These are phyloP conservation scores for Neoscytalidium dimidiatum DNA, from an alignment of 2,329 filamentous ascomycete genomes.

Conservation along the genomic window DNA sequence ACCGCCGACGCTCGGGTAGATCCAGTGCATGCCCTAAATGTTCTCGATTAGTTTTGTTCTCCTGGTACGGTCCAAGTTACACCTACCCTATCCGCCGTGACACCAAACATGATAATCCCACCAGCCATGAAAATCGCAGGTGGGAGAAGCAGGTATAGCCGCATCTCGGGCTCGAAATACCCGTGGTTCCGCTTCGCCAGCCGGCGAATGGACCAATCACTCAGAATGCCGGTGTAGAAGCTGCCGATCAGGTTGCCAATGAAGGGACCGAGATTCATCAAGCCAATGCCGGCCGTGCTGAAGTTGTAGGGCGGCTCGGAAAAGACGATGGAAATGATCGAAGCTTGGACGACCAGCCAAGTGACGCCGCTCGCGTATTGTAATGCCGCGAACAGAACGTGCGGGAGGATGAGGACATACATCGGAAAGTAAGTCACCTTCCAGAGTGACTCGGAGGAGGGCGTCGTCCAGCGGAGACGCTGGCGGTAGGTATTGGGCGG, in stretches of 20 bases:
- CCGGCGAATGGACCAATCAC: slow-evolving; percentile 28
- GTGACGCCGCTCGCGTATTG: background rate
- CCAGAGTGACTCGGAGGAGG: background rate
- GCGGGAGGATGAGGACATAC: background rate
- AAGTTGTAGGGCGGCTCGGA: slow-evolving; percentile 40
- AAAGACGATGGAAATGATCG: background rate
- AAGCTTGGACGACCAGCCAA: background rate
- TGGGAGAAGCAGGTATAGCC: slow-evolving; percentile 18
- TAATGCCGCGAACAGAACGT: background rate
- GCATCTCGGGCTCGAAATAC: slow-evolving; percentile 29
- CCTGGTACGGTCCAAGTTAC: background rate
- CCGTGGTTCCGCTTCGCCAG: slow-evolving; percentile 26
- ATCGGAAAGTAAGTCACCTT: background rate
- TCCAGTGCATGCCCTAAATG: background rate
- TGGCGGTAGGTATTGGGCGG: background rate
- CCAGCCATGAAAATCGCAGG: background rate
- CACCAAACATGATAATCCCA: slow-evolving; percentile 22
- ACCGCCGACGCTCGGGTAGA: slow-evolving; percentile 30
- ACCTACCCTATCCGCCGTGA: slow-evolving; percentile 16
- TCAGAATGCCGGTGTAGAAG: slow-evolving; percentile 42
- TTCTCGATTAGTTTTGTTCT: background rate
- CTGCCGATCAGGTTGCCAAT: slow-evolving; percentile 36
- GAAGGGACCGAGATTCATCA: slow-evolving; percentile 42
- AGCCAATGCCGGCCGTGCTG: slow-evolving; percentile 48
- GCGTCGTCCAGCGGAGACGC: background rate